Conservation (phyloP, 2,329 filamentous ascomycete genomes). For the Colletotrichum sp. region DNA sequence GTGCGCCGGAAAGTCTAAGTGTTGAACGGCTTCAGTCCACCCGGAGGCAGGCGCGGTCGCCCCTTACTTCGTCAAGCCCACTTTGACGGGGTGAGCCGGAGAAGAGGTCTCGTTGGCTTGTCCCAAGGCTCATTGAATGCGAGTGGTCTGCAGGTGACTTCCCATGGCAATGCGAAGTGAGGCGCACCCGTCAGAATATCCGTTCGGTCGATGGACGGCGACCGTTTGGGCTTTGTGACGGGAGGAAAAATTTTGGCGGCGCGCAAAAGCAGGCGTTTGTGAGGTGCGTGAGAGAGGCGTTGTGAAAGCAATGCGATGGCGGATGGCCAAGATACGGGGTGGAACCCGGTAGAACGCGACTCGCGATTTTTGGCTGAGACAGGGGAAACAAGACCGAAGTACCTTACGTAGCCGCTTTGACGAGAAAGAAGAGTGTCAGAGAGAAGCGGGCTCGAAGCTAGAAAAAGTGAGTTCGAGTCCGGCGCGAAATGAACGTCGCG, state of each 20-base stretch:
- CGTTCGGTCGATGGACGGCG: not conserved
- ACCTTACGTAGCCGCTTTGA: not conserved
- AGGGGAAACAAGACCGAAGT: not conserved
- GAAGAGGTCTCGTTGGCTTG: not conserved
- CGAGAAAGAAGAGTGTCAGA: not conserved
- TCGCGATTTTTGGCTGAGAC: constrained; percentile 5
- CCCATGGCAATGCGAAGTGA: not conserved
- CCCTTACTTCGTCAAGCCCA: constrained; percentile 14
- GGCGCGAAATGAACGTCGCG: not conserved
- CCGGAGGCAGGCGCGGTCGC: not conserved
- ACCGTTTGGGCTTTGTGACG: not conserved
- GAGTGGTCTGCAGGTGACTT: not conserved
- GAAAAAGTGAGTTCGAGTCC: not conserved
- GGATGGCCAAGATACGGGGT: not conserved
- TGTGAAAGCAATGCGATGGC: constrained; percentile 2
- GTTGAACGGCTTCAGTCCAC: not conserved
- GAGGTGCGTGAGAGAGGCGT: not conserved
- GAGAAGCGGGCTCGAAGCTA: not conserved
- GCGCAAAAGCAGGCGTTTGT: not conserved
- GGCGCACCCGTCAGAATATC: not conserved
- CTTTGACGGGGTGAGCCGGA: constrained; percentile 5
- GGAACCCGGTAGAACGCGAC: constrained; percentile 11
- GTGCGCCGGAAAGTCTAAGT: not conserved
- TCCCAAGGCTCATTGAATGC: constrained; percentile 1
- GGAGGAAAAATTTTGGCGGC: not conserved